A percentile compares a stretch with the other conserved stretches of the same genome.
Conservation (phyloP, 225 moss, liverwort and hornwort species). For the Physcomitrellopsis africana region DNA sequence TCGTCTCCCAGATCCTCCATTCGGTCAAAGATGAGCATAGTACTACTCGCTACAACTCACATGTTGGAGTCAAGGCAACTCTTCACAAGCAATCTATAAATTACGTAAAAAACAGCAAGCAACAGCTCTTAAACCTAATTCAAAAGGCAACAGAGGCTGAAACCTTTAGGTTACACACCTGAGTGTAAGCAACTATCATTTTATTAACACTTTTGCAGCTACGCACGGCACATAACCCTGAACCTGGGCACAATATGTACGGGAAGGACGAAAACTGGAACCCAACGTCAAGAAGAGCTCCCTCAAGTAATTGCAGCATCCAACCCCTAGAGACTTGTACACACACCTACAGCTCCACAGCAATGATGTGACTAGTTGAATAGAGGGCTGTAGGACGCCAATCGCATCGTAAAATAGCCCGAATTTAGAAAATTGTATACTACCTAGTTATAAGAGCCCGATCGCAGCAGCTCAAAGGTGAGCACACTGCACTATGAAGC, state of each 20-base stretch:
- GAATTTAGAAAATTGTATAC: constrained; percentile 13
- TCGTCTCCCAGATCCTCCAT: no score
- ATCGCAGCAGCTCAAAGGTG: constrained; percentile 2
- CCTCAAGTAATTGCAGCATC: constrained; percentile 30
- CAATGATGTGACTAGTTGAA: not conserved
- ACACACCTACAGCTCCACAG: constrained; percentile 43
- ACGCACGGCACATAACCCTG: constrained; percentile 37
- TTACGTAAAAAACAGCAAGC: no score
- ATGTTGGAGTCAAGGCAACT: no score
- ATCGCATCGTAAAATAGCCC: constrained; percentile 7
- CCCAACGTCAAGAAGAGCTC: constrained; percentile 27
- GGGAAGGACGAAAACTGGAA: constrained; percentile 24
- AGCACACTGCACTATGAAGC: not conserved
- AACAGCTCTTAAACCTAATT: no score
- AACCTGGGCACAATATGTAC: constrained; percentile 20
- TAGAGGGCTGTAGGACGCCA: constrained; percentile 19
- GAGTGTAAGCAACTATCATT: not conserved
- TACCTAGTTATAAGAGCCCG: constrained; percentile 15
- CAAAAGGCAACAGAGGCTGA: no score
- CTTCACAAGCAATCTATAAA: no score
- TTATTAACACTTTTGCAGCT: constrained; percentile 42
- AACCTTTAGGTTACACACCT: no score
- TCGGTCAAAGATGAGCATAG: no score
- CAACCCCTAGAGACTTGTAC: constrained; percentile 33
- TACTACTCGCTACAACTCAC: no score